Conservation (phyloP, 1,139 yeast genomes). For the Kodamaea alishanica region DNA sequence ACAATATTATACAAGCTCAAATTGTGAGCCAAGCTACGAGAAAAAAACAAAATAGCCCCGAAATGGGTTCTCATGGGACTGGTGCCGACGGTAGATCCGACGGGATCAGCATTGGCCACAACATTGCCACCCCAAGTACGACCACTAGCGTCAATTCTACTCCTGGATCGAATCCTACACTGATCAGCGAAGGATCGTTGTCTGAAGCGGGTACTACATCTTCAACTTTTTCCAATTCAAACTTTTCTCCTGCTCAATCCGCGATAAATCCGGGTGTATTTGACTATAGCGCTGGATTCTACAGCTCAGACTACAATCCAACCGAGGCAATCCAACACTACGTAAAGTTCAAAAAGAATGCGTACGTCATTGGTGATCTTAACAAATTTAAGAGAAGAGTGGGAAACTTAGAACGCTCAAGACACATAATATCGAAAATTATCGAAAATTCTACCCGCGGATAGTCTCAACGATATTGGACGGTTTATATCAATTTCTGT, state of each 20-base stretch:
- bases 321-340: slow-evolving; percentile 18
- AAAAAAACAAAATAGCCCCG: background rate
- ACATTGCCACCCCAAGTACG: background rate
- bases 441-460: background rate
- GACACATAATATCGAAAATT: slow-evolving; percentile 19
- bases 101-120: background rate
- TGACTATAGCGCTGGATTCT: slow-evolving; percentile 23
- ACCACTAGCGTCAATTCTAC: slow-evolving; percentile 4
- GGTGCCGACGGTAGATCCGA: background rate
- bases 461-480: too few relatives aligned
- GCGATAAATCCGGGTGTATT: slow-evolving; percentile 13
- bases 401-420: slow-evolving; percentile 22
- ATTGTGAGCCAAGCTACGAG: slow-evolving; percentile 2
- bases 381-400: slow-evolving; percentile 19
- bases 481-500: too few relatives aligned
- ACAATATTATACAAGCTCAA: slow-evolving; percentile 12
- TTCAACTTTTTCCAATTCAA: slow-evolving; percentile 8
- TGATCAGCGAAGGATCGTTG: slow-evolving; percentile 2
- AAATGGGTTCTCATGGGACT: background rate
- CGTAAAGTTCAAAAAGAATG: slow-evolving; percentile 13
- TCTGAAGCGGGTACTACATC: slow-evolving; percentile 8
- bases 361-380: slow-evolving; percentile 13
- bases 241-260: background rate
- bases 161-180: slow-evolving; percentile 5
- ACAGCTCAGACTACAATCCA: slow-evolving; percentile 28